Conservation (phyloP, 345 rosid genomes). For the Gynandropsis gynandra region DNA sequence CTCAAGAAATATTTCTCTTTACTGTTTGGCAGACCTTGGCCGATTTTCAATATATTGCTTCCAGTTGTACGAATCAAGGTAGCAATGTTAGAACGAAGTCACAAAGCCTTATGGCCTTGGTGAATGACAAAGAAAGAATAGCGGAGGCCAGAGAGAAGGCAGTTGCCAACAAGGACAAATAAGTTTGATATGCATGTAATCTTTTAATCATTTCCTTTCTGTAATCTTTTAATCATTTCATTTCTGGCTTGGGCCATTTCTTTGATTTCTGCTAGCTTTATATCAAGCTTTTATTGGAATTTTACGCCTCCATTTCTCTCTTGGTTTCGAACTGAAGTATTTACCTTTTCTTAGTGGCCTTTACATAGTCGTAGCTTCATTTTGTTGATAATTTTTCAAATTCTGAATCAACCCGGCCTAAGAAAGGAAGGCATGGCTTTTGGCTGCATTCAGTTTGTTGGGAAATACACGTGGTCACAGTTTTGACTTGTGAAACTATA, state of each 20-base stretch:
- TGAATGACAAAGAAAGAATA: constrained; percentile 83
- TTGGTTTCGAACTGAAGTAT: constrained; percentile 12
- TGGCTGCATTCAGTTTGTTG: not conserved
- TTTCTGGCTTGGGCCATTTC: constrained; percentile 6
- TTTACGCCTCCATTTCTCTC: constrained; percentile 6
- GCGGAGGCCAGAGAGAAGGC: constrained; percentile 84
- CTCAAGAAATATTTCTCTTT: constrained; percentile 12
- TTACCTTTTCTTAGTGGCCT: constrained; percentile 1
- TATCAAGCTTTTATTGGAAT: not conserved
- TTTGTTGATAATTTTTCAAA: not conserved
- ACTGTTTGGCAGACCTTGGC: constrained; percentile 50
- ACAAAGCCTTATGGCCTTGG: constrained; percentile 74
- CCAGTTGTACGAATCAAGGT: constrained; percentile 91
- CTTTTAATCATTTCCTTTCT: constrained; percentile 11
- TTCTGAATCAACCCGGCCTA: not conserved
- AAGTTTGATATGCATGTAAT: constrained; percentile 26
- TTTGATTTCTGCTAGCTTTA: constrained; percentile 12
- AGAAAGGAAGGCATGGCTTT: not conserved
- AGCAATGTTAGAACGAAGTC: constrained; percentile 84
- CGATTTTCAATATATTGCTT: constrained; percentile 79
- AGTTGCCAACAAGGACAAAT: constrained; percentile 79
- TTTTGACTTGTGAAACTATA: too few species aligned
- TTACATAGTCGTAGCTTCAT: constrained; percentile 3
- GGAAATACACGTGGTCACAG: too few species aligned
- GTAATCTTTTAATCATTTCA: too few species aligned